phyloP scores from a whole-genome alignment of 2,329 filamentous ascomycete genomes.

The Parasarocladium wereldwijsianum region DNA sequence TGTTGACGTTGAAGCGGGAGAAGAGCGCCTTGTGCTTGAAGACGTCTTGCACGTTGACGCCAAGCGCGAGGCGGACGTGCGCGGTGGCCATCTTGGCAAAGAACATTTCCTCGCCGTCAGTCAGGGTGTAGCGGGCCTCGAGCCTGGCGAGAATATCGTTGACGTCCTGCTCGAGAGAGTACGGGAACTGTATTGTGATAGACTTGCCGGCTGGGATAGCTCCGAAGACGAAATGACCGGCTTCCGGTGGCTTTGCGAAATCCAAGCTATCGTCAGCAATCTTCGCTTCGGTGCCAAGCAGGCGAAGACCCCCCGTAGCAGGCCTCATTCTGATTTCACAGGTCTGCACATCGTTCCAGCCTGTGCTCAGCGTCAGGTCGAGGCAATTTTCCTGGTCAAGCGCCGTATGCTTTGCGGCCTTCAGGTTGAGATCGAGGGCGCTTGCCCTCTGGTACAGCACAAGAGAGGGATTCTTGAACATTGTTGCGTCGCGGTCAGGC shows the following conservation, averaged over 20 bases:
- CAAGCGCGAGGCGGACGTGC: conserved; percentile 64
- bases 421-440: conserved; percentile 54
- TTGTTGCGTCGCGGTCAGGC: conserved; percentile 27
- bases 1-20: conserved; percentile 82
- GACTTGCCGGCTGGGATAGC: conserved; percentile 27
- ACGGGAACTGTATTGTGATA: conserved; percentile 57
- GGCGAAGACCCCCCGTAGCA: conserved; percentile 49
- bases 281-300: conserved; percentile 45
- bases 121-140: conserved; percentile 62
- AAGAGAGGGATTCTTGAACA: conserved; percentile 47
- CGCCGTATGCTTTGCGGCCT: conserved; percentile 55
- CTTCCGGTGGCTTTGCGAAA: conserved; percentile 34
- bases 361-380: conserved; percentile 57
- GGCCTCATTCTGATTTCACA: conserved; percentile 49
- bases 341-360: conserved; percentile 53
- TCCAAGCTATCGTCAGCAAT: conserved; percentile 20
- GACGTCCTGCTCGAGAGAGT: conserved; percentile 67
- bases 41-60: conserved; percentile 92
- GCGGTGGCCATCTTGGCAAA: conserved; percentile 41
- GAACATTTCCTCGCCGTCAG: conserved; percentile 32
- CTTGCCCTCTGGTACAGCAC: conserved; percentile 58
- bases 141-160: conserved; percentile 56
- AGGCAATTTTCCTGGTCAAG: conserved; percentile 67
- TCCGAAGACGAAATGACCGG: conserved; percentile 36
- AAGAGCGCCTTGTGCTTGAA: conserved; percentile 76